Evolutionary conservation across 257 asterid species (phyloP), one percentile per base, ranked within the genome.

Genomic region (Petrea volubilis): DNA sequence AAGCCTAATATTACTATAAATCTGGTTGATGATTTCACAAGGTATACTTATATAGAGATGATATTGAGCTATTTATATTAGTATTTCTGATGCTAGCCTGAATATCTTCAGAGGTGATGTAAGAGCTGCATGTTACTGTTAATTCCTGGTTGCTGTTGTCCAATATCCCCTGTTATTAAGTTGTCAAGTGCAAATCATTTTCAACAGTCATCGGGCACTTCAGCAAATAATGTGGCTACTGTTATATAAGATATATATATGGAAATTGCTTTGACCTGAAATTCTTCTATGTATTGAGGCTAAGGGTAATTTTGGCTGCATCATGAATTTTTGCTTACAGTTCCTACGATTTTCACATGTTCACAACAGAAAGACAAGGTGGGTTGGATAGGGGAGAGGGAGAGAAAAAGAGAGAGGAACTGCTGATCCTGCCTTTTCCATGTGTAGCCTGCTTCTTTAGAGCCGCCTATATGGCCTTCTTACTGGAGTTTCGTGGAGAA

Each of bases 21-120:
- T 81, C 88, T 94, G 82, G 96, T 88, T 15, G 99, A 94, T 76
- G 99, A 94, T 87, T 91, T 94, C 79, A 88, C 99, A 6, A 78
- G 92, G 99, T 91, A 86, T 53, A 67, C 47, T 69, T 80, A 43
- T 36, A 18, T 27, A 68, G 62, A 36, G 60, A 46, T 77, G 36
- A 36, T 47, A 18, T 57, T 60, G 46, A 49, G 13, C 51, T 61
- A 36, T 25, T 60, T 44, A 59, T 24, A 25, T 40, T 29, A 34
- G 25, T 25, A 25, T n/a, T 27, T 24, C 36, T 36, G 25, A 47
- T 50, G 71, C 41, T 27, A 29, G n/a, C 23, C 60, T 14, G 34
- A 31, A 59, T 68, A 20, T 28, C 70, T 36, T 44, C 7, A 15
- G 28, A 25, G 61, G 38, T 63, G 36, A 63, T 50, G 33, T 60